Evolutionary conservation across 75 land plant genomes (phyloP), one percentile per base, ranked within the genome.

Genomic region (Picea glauca): DNA sequence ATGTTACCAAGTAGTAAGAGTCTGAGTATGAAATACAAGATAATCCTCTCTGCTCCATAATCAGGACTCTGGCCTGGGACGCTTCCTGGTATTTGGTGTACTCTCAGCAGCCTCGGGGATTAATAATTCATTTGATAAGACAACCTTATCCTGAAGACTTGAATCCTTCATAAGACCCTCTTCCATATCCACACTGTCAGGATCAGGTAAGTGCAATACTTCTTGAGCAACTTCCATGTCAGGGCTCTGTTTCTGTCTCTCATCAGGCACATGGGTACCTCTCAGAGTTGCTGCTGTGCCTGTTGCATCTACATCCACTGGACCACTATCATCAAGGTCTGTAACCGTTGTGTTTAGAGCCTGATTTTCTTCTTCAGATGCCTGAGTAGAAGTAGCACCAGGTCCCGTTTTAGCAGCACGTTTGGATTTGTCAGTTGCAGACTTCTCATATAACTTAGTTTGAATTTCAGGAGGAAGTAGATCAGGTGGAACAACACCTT

Each of bases 401-500:
- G 87, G 61, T 43, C 76, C 80, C 58, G 87, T 92, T 70, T 86
- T 82, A 61, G 74, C 80, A 72, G 89, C 85, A 31, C 89, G 91
- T 80, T 90, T 95, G 9, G 89, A 60, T 76, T 80, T 90, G 60
- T 98, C 99, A 65, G 66, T 78, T 32, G 87, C 84, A 40, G 87
- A 84, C 81, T 94, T 96, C 14, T 78, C 80, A 79, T 91, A 87
- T 76, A 86, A 79, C 73, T 91, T 90, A 57, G 79, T 76, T 63
- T 93, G 88, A 12, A 98, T 87, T 62, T 93, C 98, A 60, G 87
- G 84, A 58, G 98, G 88, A 62, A 98, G 77, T 54, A 98, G 88
- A 76, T 98, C 99, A 59, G 88, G 85, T 43, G 99, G 99, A 6
- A 98, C 93, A 72, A 98, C 99, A 50, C 98, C 98, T 80, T 93